phyloP scores from a whole-genome alignment of 345 rosid genomes.

The Pseudoturritis turrita region DNA sequence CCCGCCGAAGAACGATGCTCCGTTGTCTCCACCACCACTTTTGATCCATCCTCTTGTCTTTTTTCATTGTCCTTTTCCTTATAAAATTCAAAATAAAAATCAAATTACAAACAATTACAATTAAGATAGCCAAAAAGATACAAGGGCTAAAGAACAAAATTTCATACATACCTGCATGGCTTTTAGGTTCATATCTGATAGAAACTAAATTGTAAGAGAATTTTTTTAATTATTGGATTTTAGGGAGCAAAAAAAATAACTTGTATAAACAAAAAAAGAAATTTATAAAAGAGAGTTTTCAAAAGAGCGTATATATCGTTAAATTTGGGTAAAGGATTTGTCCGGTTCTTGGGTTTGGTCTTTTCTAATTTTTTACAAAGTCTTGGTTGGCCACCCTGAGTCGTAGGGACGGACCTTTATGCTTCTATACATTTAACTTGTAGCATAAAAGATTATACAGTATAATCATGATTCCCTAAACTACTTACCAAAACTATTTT shows the following conservation, averaged over 20 bases:
- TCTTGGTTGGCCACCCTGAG: constrained; percentile 11
- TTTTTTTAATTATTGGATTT: neutral
- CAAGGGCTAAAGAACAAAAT: neutral
- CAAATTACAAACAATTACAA: neutral
- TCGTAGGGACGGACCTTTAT: neutral
- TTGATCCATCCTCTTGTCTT: constrained; percentile 35
- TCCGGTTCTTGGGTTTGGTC: constrained; percentile 13
- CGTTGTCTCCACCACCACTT: constrained; percentile 37
- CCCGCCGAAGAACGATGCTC: constrained; percentile 51
- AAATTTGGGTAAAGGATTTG: neutral
- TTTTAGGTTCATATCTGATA: constrained; percentile 4
- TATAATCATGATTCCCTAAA: too few relatives aligned
- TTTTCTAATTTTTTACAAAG: neutral
- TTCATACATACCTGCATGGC: neutral
- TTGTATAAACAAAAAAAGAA: neutral
- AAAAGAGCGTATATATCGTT: neutral
- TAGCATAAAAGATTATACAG: too few relatives aligned
- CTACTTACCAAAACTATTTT: too few relatives aligned
- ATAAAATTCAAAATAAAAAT: neutral
- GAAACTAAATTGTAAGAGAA: neutral
- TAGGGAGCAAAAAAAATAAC: neutral
- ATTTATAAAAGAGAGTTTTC: neutral
- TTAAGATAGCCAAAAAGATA: neutral
- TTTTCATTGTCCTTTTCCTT: constrained; percentile 30
- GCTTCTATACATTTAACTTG: neutral